Percentiles rank a stretch among this genome's conserved stretches.
Conservation (phyloP, 108 stramenopile genomes). For the Conticribra guillardii region DNA sequence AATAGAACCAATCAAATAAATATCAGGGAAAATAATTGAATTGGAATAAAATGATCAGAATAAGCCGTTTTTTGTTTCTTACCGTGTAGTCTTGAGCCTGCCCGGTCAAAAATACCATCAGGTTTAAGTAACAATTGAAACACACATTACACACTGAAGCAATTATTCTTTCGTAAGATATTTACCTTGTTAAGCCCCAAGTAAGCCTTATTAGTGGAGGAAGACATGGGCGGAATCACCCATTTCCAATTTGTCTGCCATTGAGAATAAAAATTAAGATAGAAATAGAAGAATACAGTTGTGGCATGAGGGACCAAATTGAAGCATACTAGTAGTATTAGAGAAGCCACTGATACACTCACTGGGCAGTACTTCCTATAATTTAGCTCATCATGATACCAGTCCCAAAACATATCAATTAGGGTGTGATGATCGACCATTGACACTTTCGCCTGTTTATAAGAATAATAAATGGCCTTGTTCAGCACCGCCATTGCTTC, state of each 20-base stretch:
- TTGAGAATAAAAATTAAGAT: neutral
- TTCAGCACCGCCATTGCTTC: conserved; percentile 17
- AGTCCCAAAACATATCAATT: conserved; percentile 28
- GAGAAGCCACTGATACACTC: too few relatives aligned
- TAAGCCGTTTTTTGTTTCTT: neutral
- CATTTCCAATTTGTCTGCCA: conserved; percentile 23
- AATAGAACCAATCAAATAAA: neutral
- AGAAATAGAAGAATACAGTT: too few relatives aligned
- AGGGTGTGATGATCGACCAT: conserved; percentile 48
- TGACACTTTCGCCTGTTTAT: conserved; percentile 14
- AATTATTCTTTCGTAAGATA: neutral
- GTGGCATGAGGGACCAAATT: too few relatives aligned
- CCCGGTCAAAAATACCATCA: neutral
- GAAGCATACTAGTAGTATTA: too few relatives aligned
- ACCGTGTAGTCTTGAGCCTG: conserved; percentile 31
- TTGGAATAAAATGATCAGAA: too few relatives aligned
- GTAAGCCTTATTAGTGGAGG: conserved; percentile 23
- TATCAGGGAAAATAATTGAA: neutral
- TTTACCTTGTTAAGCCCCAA: conserved; percentile 14
- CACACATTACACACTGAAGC: neutral
- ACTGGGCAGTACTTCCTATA: conserved; percentile 22
- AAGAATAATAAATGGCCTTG: conserved; percentile 41
- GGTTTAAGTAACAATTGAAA: neutral
- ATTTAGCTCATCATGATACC: conserved; percentile 29
- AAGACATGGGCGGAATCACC: conserved; percentile 27